phyloP scores from a whole-genome alignment of 2,329 filamentous ascomycete genomes.

The Lasiodiplodia citricola region DNA sequence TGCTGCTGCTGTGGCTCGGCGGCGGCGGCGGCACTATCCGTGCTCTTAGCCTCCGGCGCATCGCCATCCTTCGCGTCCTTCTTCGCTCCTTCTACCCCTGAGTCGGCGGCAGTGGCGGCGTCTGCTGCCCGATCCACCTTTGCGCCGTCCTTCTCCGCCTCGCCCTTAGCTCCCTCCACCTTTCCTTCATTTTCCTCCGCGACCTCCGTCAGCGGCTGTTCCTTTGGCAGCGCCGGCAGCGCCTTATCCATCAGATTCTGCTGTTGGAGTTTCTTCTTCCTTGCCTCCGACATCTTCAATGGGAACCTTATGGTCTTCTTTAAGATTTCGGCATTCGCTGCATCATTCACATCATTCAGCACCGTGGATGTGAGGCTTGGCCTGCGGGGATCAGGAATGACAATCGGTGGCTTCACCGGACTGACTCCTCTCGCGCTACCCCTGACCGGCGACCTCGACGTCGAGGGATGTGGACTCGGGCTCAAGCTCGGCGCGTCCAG shows the following conservation, averaged over 20 bases:
- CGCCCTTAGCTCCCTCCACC: neutral
- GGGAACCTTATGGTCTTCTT: constrained; percentile 44
- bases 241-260: neutral
- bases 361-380: constrained; percentile 1
- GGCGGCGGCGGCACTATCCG: neutral
- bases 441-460: neutral
- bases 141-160: neutral
- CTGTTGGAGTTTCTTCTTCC: neutral
- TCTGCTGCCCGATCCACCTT: neutral
- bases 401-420: neutral
- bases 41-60: neutral
- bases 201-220: neutral
- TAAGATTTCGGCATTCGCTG: constrained; percentile 37
- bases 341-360: constrained; percentile 24
- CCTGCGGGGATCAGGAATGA: neutral
- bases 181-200: neutral
- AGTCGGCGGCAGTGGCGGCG: neutral
- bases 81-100: neutral
- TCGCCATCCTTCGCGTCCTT: neutral
- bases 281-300: neutral
- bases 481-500: neutral
- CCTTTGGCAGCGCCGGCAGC: neutral
- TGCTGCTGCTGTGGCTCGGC: neutral
- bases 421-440: constrained; percentile 2
- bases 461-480: neutral